Evolutionary conservation across 305 asterid species (phyloP), one percentile per base, ranked within the genome.

Genomic region (Fraxinus sp.): DNA sequence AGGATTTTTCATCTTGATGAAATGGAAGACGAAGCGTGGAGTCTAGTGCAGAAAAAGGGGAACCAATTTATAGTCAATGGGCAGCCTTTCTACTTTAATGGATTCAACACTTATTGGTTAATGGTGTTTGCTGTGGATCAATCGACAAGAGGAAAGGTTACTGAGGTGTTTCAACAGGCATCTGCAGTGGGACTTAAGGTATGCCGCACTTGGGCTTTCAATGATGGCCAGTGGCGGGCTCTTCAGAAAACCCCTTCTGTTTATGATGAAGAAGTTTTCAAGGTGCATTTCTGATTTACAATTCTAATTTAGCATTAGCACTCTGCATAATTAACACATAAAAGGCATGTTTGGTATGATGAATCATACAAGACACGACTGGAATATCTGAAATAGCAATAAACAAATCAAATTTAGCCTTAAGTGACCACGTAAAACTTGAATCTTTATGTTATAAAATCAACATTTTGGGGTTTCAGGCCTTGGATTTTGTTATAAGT

Each of bases 81-180:
- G 4, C 93, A 89, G 28, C 98, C 99, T 4, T 95, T 93, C 80
- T 95, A 95, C 73, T 90, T 95, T 11, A 94, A 95, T 72, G 98
- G 99, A 66, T 95, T 95, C 97, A 95, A 95, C 90, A 95, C 99
- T n/a, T 95, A 95, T 62, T 94, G 99, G 99, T 83, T 94, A 35
- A 95, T 95, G 98, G 95, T 95, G 18, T 91, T 94, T 55, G 95
- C 96, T 4, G 97, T 88, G 74, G 99, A 95, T 81, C 82, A 89
- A 77, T 95, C 98, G 7, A 95, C 98, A 1, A 86, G 95, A 78
- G 89, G 87, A 20, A 95, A 95, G 81, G 98, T 95, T 74, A 93
- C 89, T 35, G 94, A 92, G 71, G 86, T 91, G 20, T 95, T 95
- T 81, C 91, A 92, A 66, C 92, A 93, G 83, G 99, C 98, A 11